Percentiles rank a stretch among this genome's conserved stretches.
phyloP scores from a whole-genome alignment of 768 basidiomycete species.

The Lactarius akahatsu region DNA sequence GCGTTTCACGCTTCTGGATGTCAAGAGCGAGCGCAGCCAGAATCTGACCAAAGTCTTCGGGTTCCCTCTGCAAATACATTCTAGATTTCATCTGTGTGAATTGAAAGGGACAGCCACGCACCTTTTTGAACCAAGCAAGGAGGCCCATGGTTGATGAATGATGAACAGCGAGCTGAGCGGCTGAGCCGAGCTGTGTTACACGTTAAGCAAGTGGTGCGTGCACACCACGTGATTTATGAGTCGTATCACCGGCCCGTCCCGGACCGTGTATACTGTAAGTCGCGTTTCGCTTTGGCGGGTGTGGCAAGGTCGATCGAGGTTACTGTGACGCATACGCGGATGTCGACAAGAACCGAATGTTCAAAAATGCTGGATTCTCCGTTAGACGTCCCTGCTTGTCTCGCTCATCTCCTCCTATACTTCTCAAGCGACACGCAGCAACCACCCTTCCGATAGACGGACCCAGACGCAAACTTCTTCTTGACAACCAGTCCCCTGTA shows the following conservation, averaged over 20 bases:
- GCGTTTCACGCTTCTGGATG: conserved; percentile 70
- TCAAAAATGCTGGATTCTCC: conserved; percentile 15
- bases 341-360: conserved; percentile 27
- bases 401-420: not conserved
- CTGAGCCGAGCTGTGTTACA: conserved; percentile 6
- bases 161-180: not conserved
- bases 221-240: conserved; percentile 1
- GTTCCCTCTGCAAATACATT: conserved; percentile 42
- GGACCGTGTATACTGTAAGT: not conserved
- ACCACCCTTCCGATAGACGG: conserved; percentile 13
- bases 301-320: not conserved
- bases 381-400: not conserved
- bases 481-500: not conserved
- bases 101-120: conserved; percentile 1
- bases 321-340: conserved; percentile 6
- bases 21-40: conserved; percentile 64
- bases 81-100: not conserved
- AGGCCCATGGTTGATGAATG: conserved; percentile 27
- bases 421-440: conserved; percentile 4
- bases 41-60: conserved; percentile 77
- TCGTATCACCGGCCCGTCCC: not conserved
- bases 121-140: conserved; percentile 33
- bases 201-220: not conserved
- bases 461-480: not conserved
- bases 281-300: not conserved